Conservation (phyloP, 2,329 filamentous ascomycete species). For the Massarina eburnea region DNA sequence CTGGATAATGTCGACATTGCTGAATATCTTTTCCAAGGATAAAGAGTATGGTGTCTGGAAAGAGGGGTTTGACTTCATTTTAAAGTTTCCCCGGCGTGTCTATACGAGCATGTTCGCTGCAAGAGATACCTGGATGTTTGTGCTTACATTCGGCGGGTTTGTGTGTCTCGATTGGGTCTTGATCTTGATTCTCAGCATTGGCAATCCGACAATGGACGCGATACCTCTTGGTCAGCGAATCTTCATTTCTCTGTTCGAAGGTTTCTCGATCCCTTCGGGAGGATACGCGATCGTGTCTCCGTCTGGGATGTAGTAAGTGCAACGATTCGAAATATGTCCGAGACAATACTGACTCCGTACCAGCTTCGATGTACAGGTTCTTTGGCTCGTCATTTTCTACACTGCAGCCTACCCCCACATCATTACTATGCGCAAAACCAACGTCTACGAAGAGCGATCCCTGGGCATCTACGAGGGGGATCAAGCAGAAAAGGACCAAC, state of each 20-base stretch:
- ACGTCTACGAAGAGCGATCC: slow-evolving; percentile 23
- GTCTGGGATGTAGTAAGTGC: slow-evolving; percentile 22
- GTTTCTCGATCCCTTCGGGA: slow-evolving; percentile 25
- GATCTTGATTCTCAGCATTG: slow-evolving; percentile 21
- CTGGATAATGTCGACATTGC: slow-evolving; percentile 20
- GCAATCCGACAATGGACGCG: slow-evolving; percentile 23
- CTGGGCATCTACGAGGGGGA: slow-evolving; percentile 23
- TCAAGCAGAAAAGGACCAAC: slow-evolving; percentile 21
- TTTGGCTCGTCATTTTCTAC: slow-evolving; percentile 24
- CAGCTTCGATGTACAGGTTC: slow-evolving; percentile 22
- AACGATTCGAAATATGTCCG: no score
- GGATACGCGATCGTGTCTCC: slow-evolving; percentile 24
- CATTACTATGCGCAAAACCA: slow-evolving; percentile 25
- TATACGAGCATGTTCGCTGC: slow-evolving; percentile 25
- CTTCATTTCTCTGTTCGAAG: slow-evolving; percentile 25
- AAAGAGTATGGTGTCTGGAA: slow-evolving; percentile 26
- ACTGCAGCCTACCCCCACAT: slow-evolving; percentile 24
- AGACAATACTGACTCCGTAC: no score
- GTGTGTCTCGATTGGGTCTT: slow-evolving; percentile 22
- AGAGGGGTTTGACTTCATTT: slow-evolving; percentile 23
- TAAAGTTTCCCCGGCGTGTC: slow-evolving; percentile 20
- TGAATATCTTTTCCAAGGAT: slow-evolving; percentile 17
- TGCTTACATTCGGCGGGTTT: slow-evolving; percentile 20
- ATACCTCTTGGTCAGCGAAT: slow-evolving; percentile 21
- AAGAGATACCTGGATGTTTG: slow-evolving; percentile 22